These are phyloP conservation scores for Colletotrichum somersetense DNA, from an alignment of 2,329 filamentous ascomycete genomes.

Conservation along the genomic window DNA sequence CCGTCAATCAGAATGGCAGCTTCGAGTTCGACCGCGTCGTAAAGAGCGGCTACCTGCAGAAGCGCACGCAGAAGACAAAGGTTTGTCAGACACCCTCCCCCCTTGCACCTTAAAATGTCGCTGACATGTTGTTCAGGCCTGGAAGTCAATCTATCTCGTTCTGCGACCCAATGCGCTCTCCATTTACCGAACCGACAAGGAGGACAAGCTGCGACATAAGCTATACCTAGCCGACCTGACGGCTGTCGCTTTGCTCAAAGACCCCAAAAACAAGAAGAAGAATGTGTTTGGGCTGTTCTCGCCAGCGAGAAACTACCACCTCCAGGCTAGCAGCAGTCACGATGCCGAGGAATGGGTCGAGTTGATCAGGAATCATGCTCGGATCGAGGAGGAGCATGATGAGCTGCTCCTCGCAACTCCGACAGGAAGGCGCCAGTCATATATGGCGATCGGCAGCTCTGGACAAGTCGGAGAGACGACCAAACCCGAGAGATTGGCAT, in stretches of 20 bases:
- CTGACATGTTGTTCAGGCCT: conserved; percentile 69
- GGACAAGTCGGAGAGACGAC: conserved; percentile 15
- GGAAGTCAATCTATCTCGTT: conserved; percentile 91
- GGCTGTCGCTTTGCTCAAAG: conserved; percentile 88
- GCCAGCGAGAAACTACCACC: conserved; percentile 89
- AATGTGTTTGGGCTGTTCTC: conserved; percentile 95
- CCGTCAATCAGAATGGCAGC: conserved; percentile 93
- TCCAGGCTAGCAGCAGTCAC: conserved; percentile 79
- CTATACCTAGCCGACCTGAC: conserved; percentile 91
- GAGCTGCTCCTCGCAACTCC: conserved; percentile 83
- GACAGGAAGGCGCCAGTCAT: conserved; percentile 63
- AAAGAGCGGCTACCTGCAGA: conserved; percentile 87
- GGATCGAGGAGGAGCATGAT: conserved; percentile 89
- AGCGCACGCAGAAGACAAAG: conserved; percentile 95
- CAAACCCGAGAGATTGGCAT: conserved; percentile 53
- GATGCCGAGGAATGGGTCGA: conserved; percentile 91
- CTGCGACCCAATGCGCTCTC: conserved; percentile 90
- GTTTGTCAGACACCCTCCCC: conserved; percentile 57
- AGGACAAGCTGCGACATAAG: conserved; percentile 89
- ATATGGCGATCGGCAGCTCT: conserved; percentile 43
- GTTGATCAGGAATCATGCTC: conserved; percentile 81
- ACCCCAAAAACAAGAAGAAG: conserved; percentile 87
- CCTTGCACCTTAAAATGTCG: not conserved
- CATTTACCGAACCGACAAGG: conserved; percentile 92
- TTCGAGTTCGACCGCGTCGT: conserved; percentile 96